Evolutionary conservation across 495 filamentous ascomycete genomes (phyloP), one percentile per base, ranked within the genome.

Genomic region (Aspergillus ostianus): DNA sequence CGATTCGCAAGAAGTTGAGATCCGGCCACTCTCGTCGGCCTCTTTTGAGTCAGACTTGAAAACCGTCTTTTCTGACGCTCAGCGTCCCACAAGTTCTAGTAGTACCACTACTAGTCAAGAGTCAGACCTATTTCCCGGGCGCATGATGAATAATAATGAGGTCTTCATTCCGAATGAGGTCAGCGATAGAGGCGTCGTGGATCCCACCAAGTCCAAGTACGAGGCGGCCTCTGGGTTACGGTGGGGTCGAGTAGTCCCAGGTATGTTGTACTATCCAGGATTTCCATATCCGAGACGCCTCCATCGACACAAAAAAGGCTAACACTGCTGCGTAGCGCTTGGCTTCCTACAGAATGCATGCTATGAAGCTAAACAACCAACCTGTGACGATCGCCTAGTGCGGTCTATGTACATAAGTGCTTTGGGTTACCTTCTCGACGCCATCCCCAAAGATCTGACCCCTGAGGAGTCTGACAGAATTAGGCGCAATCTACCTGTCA

Each of bases 401-500:
- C 80, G 89, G n/a, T 80, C 84, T 18, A 77, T 90, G 1, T 92
- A 90, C 67, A 74, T 92, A 23, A 81, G 86, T 64, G 82, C 85
- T 47, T 56, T 90, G 7, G 76, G 81, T 7, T 90, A 90, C 66
- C 75, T 92, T 4, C 80, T 91, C 3, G 80, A 82, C 52, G 89
- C 83, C 0, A 76, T 92, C 0, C 89, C 90, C 0, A 51, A 65
- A 0, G 77, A 89, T 56, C 67, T 92, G 13, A 82, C 77, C 4
- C 4, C 58, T 5, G 68, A 75, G 45, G 72, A 81, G 58, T 60
- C 65, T 7, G 46, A 52, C 6, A 68, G 65, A 54, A 60, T 79
- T 13, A 63, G 64, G 36, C 56, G 65, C 27, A 71, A 67, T 17
- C 45, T 77, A 9, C 75, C 75, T n/a, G 65, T 67, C 17, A 44